Base-by-base conservation (phyloP, 129 eudicot species). In the Arctium minus region DNA sequence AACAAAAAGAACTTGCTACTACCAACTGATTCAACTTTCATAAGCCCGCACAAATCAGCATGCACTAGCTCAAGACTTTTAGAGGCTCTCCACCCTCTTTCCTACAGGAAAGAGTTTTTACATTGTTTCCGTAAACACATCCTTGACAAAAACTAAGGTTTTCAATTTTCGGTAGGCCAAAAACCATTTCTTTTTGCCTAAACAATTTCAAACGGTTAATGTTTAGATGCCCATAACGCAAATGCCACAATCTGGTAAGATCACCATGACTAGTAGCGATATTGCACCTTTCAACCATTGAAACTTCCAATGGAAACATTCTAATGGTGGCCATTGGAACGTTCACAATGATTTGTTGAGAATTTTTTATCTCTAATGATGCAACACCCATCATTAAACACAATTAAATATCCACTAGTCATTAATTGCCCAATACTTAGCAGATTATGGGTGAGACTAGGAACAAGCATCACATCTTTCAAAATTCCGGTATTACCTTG, bases 51-150 rank as follows among this genome's bases (percentile, higher is more conserved):
- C 1, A 40, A 40, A 40, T 40, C 46, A 6, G 46, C 46, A 40
- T 5, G 46, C 46, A 40, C 8, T 40, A 40, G 46, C 9, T 22
- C 27, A 22, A 22, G 27, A 22, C 27, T 22, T 22, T 22, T 22
- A 22, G 27, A 22, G 27, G 27, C 10, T 40, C 8, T 40, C 46
- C 9, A 40, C 9, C 46, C 46, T 22, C 0, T 6, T 40, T 40
- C 46, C 46, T 6, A 40, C 46, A 6, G 9, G 46, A 40, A 40
- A 40, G 9, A 10, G 1, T 6, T 40, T 40, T 6, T 40, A 40
- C 46, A 6, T 53, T 84, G 84, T 84, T 84, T 38, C 84, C 84
- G 60, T 84, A 84, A 37, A 84, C 80, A 79, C 84, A 80, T 2
- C 77, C 81, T 44, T 85, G 81, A 67, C 81, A 85, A 12, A 85